A percentile compares a stretch with the other conserved stretches of the same genome.
Evolutionary conservation across 2,329 filamentous ascomycete species (phyloP).

Genomic region (Amauroascus niger): DNA sequence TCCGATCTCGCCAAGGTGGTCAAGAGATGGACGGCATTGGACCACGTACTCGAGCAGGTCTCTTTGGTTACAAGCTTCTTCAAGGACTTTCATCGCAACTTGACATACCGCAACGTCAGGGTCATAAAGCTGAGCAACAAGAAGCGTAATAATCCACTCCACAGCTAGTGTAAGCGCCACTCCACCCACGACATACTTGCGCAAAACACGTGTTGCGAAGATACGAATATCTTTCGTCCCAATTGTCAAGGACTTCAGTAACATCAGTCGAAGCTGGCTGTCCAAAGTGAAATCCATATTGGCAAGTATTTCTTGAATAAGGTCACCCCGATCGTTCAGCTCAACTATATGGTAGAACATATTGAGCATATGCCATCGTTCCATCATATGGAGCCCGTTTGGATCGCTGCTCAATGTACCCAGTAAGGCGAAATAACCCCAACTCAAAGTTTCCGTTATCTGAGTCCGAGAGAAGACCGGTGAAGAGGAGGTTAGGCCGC

Average conservation of each 20-base stretch:
- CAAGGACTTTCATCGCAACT: constrained; percentile 89
- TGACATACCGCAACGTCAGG: constrained; percentile 95
- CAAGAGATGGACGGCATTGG: constrained; percentile 84
- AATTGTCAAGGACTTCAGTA: constrained; percentile 87
- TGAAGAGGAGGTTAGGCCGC: constrained; percentile 56
- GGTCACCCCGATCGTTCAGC: constrained; percentile 76
- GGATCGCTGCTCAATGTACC: constrained; percentile 75
- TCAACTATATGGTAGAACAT: constrained; percentile 99
- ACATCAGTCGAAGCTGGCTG: constrained; percentile 80
- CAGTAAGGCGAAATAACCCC: constrained; percentile 88
- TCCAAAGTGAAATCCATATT: constrained; percentile 87
- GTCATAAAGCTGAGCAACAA: constrained; percentile 98
- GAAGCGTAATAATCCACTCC: constrained; percentile 88
- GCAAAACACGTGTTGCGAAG: constrained; percentile 72
- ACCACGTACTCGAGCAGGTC: constrained; percentile 91
- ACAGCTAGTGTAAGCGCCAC: constrained; percentile 39
- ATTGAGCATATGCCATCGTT: constrained; percentile 96
- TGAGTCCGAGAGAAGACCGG: constrained; percentile 83
- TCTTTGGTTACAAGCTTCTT: constrained; percentile 92
- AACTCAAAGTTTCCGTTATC: constrained; percentile 75
- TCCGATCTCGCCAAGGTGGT: constrained; percentile 93
- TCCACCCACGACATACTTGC: constrained; percentile 67
- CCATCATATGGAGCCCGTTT: constrained; percentile 78
- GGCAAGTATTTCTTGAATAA: constrained; percentile 77
- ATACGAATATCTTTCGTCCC: constrained; percentile 86